These are phyloP conservation scores for Cryptococcus maquisensis DNA, from an alignment of 1,284 basidiomycete genomes.

Conservation along the genomic window DNA sequence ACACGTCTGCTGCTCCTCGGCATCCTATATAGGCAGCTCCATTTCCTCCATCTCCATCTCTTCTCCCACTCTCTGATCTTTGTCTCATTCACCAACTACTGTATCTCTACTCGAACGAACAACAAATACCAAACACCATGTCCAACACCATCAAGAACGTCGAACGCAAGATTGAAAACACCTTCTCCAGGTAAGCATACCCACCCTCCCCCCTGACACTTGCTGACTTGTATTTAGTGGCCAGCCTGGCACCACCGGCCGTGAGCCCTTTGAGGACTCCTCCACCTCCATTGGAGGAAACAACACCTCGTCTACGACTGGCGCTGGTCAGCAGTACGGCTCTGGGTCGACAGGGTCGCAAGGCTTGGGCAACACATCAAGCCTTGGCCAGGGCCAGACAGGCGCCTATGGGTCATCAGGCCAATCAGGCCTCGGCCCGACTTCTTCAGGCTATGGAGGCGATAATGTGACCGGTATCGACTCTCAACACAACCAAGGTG, in stretches of 20 bases:
- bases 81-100: not conserved
- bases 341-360: too few relatives aligned
- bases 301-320: slow-evolving; percentile 12
- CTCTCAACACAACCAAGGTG: not conserved
- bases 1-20: too few relatives aligned
- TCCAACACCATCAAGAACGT: slow-evolving; percentile 13
- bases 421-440: too few relatives aligned
- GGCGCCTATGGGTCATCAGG: too few relatives aligned
- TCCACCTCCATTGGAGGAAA: slow-evolving; percentile 1
- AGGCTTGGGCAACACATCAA: not conserved
- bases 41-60: not conserved
- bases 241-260: slow-evolving; percentile 29
- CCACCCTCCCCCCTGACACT: not conserved
- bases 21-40: too few relatives aligned
- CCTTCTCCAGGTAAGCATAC: slow-evolving; percentile 11
- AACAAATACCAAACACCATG: not conserved
- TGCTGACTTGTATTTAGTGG: slow-evolving; percentile 12
- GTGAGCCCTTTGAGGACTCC: slow-evolving; percentile 30
- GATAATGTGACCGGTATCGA: not conserved
- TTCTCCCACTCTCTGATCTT: not conserved
- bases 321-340: not conserved
- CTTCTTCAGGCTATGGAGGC: not conserved
- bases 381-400: too few relatives aligned
- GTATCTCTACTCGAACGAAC: not conserved
- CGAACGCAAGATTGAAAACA: slow-evolving; percentile 11